These are phyloP conservation scores for Pleurotus eryngii DNA, from an alignment of 768 basidiomycete genomes.

Conservation along the genomic window DNA sequence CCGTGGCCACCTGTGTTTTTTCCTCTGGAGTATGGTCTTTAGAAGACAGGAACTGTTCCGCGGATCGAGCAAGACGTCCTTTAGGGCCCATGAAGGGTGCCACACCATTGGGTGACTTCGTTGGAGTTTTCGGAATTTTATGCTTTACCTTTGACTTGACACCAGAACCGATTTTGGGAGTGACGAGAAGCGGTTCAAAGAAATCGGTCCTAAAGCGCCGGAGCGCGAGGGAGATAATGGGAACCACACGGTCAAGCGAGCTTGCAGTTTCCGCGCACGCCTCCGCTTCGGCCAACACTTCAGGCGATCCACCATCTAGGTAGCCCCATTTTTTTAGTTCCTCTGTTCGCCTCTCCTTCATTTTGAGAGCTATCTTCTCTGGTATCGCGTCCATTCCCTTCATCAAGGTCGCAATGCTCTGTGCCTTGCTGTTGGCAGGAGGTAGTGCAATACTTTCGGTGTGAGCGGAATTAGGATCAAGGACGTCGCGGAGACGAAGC, in stretches of 20 bases:
- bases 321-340: conserved; percentile 77
- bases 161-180: conserved; percentile 46
- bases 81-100: conserved; percentile 47
- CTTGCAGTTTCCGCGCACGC: conserved; percentile 76
- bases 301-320: conserved; percentile 44
- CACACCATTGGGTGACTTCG: conserved; percentile 24
- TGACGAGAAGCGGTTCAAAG: conserved; percentile 62
- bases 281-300: conserved; percentile 54
- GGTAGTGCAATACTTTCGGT: conserved; percentile 19
- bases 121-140: conserved; percentile 36
- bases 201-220: conserved; percentile 72
- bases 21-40: conserved; percentile 45
- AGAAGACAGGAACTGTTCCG: conserved; percentile 60
- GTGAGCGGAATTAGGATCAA: conserved; percentile 30
- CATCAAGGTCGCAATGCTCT: conserved; percentile 8
- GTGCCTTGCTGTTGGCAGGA: conserved; percentile 47
- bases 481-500: conserved; percentile 63
- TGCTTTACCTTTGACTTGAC: conserved; percentile 44
- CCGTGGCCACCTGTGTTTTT: conserved; percentile 40
- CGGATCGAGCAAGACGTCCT: conserved; percentile 65
- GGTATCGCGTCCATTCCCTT: conserved; percentile 45
- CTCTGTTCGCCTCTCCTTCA: conserved; percentile 55
- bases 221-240: conserved; percentile 59
- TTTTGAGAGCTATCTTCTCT: conserved; percentile 53
- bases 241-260: conserved; percentile 60